Percentiles rank a stretch among this genome's conserved stretches.
Evolutionary conservation across 1,284 basidiomycete genomes (phyloP).

Genomic region (Fistulina hepatica): DNA sequence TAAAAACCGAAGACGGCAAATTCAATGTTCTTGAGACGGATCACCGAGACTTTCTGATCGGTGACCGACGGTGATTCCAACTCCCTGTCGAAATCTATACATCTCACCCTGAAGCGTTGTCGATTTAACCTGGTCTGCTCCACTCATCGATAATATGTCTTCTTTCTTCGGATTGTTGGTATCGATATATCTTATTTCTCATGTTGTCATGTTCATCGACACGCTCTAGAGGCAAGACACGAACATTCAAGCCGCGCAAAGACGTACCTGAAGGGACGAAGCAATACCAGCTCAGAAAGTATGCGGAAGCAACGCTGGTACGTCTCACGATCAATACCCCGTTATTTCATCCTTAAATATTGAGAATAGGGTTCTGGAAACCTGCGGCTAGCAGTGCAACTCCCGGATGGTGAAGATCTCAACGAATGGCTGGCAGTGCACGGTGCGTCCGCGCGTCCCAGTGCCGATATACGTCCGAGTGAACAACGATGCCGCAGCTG

Average conservation of each 20-base stretch:
- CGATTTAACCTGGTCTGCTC: no score
- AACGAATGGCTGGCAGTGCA: slow-evolving; percentile 98
- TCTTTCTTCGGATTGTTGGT: no score
- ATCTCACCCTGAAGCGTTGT: no score
- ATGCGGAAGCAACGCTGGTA: slow-evolving; percentile 93
- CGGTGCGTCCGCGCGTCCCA: slow-evolving; percentile 41
- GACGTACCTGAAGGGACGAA: slow-evolving; percentile 94
- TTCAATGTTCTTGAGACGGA: no score
- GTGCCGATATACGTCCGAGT: not conserved
- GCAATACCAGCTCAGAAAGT: slow-evolving; percentile 94
- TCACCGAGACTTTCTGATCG: no score
- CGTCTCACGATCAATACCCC: slow-evolving; percentile 13
- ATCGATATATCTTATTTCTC: no score
- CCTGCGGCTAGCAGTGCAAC: slow-evolving; percentile 76
- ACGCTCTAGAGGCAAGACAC: slow-evolving; percentile 77
- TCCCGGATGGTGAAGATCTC: slow-evolving; percentile 90
- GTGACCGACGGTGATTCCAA: no score
- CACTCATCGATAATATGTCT: no score
- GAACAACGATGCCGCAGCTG: slow-evolving; percentile 40
- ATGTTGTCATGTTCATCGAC: no score
- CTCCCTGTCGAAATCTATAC: no score
- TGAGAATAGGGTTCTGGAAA: slow-evolving; percentile 79
- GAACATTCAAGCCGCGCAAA: slow-evolving; percentile 94
- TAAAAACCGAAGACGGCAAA: no score
- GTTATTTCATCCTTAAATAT: not conserved